Evolutionary conservation across 192 early-diverging fungal species (phyloP).

Genomic region (Thamnidium elegans): DNA sequence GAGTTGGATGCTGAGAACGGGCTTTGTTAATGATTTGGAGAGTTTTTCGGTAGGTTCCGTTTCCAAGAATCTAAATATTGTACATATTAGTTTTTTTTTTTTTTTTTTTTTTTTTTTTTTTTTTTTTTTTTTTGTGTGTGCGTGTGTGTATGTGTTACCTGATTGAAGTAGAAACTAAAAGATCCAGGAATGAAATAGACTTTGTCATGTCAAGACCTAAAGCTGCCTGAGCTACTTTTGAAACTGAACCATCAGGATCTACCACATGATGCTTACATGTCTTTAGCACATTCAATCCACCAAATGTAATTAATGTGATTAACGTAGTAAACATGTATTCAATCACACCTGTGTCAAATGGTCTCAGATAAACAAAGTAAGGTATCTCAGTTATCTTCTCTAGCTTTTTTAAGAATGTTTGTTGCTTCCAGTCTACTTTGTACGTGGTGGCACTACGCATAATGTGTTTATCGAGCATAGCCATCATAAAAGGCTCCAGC

Average conservation of each 20-base stretch:
- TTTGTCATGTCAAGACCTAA: background rate
- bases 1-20: constrained; percentile 48
- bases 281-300: constrained; percentile 46
- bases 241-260: background rate
- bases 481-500: constrained; percentile 55
- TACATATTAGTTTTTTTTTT: background rate
- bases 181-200: constrained; percentile 21
- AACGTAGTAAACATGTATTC: constrained; percentile 64
- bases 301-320: constrained; percentile 48
- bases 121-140: too few species aligned
- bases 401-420: constrained; percentile 5
- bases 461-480: constrained; percentile 49
- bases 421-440: constrained; percentile 30
- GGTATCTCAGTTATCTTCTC: constrained; percentile 30
- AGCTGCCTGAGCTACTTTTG: constrained; percentile 6
- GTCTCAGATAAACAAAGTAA: constrained; percentile 50
- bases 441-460: constrained; percentile 31
- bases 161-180: constrained; percentile 9
- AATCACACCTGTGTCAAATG: constrained; percentile 67
- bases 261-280: constrained; percentile 21
- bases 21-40: constrained; percentile 19
- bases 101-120: background rate
- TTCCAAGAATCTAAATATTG: constrained; percentile 32
- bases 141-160: constrained; percentile 11
- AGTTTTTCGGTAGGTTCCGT: constrained; percentile 31